A percentile compares a stretch with the other conserved stretches of the same genome.
Conservation (phyloP, 2,329 filamentous ascomycete genomes). For the Hymenoscyphus fructigenus region DNA sequence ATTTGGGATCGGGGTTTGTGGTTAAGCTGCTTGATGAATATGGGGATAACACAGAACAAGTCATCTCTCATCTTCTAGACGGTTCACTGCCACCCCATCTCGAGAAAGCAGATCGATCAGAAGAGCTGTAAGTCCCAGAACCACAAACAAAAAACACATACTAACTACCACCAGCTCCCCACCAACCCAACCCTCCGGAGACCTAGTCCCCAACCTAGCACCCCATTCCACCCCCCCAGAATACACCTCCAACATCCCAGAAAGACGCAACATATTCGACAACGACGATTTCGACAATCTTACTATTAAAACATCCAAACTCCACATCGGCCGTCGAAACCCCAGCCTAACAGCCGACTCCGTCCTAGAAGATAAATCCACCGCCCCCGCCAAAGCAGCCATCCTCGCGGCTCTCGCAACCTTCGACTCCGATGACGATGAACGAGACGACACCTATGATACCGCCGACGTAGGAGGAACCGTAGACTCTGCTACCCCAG, state of each 20-base stretch:
- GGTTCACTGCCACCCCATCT: slow-evolving; percentile 71
- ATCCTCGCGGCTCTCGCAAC: slow-evolving; percentile 84
- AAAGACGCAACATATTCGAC: slow-evolving; percentile 74
- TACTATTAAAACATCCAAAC: slow-evolving; percentile 59
- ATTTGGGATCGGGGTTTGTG: slow-evolving; percentile 81
- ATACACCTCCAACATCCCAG: slow-evolving; percentile 40
- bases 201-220: slow-evolving; percentile 47
- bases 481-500: slow-evolving; percentile 65
- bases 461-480: slow-evolving; percentile 87
- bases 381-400: slow-evolving; percentile 73
- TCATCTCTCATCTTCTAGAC: slow-evolving; percentile 79
- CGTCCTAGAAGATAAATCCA: slow-evolving; percentile 63
- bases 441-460: slow-evolving; percentile 96
- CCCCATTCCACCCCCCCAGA: slow-evolving; percentile 59
- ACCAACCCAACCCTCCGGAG: slow-evolving; percentile 23
- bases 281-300: slow-evolving; percentile 77
- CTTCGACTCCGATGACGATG: slow-evolving; percentile 93
- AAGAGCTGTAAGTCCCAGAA: slow-evolving; percentile 44
- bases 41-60: slow-evolving; percentile 71
- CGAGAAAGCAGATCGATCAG: slow-evolving; percentile 59
- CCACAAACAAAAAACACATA: background rate
- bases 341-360: slow-evolving; percentile 67
- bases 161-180: slow-evolving; percentile 29
- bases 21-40: slow-evolving; percentile 79
- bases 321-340: slow-evolving; percentile 77